Evolutionary conservation across 2,329 filamentous ascomycete species (phyloP), one percentile per base, ranked within the genome.

Genomic region (Fusarium sp.): DNA sequence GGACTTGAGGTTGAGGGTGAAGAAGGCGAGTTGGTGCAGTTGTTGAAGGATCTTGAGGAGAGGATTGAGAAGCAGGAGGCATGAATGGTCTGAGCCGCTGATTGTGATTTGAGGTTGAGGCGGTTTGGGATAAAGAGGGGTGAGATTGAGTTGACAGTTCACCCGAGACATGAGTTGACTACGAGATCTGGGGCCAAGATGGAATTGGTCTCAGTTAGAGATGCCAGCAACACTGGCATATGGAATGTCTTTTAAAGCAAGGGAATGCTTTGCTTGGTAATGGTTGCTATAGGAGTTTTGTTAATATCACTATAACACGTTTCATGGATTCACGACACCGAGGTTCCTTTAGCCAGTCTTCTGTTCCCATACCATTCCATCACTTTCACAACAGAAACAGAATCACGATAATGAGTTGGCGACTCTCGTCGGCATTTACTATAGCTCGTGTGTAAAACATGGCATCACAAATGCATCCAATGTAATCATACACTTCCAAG

Each of bases 1-100:
- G 95, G 90, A 0, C 82, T 98, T 65, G 96, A 98, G 85, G 91
- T 95, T 81, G 95, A 97, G 85, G 93, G 92, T 18, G 90, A 89
- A 82, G 89, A 91, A 83, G 83, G 84, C 73, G 89, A 93, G 81
- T 80, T 95, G 78, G 86, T 87, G 57, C 88, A 88, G 60, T 83
- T 94, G 80, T 81, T 92, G 74, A 90, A 86, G 82, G 92, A 93
- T 64, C 85, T 93, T 69, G 86, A 91, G 75, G 83, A 80, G 39
- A 82, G 80, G 76, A 74, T 88, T 45, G 81, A 80, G 48, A 83
- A 82, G 80, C 81, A 81, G 63, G 85, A 84, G 81, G 68, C 63
- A 44, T 72, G 53, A 64, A 35, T 30, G 22, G 6, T 5, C 24
- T 44, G 18, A 24, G 17, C 7, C 9, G 8, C n/a, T 55, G 38